phyloP scores from a whole-genome alignment of 768 basidiomycete genomes.

The Xanthoconium purpureum region DNA sequence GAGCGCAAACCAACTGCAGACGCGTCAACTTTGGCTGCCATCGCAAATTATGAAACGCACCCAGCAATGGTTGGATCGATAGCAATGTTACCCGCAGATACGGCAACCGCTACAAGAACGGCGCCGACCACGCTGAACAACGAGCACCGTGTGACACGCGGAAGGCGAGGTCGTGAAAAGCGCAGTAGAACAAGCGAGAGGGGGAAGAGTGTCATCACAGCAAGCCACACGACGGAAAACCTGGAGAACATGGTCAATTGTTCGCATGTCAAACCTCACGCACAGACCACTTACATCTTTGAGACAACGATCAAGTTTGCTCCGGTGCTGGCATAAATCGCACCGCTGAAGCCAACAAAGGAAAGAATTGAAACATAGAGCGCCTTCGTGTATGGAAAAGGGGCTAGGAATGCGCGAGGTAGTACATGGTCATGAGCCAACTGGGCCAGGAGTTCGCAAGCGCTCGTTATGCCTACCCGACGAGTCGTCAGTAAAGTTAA shows the following conservation, averaged over 20 bases:
- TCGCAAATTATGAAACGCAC: slow-evolving; percentile 32
- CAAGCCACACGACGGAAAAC: slow-evolving; percentile 68
- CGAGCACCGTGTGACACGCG: slow-evolving; percentile 39
- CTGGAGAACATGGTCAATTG: slow-evolving; percentile 27
- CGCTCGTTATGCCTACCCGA: slow-evolving; percentile 49
- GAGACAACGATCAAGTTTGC: slow-evolving; percentile 53
- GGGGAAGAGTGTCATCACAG: slow-evolving; percentile 64
- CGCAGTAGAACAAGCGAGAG: slow-evolving; percentile 56
- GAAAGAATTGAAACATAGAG: slow-evolving; percentile 50
- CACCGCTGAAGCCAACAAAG: slow-evolving; percentile 47
- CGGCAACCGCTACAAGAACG: slow-evolving; percentile 37
- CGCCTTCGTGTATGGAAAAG: slow-evolving; percentile 48
- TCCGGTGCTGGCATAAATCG: slow-evolving; percentile 58
- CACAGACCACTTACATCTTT: slow-evolving; percentile 44
- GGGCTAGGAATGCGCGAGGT: slow-evolving; percentile 48
- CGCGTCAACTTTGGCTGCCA: not conserved
- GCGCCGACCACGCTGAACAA: slow-evolving; percentile 42
- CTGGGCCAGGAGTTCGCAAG: slow-evolving; percentile 57
- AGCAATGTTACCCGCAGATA: slow-evolving; percentile 60
- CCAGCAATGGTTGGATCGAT: slow-evolving; percentile 54
- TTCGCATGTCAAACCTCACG: not conserved
- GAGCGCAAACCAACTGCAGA: slow-evolving; percentile 55
- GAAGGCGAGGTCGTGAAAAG: slow-evolving; percentile 62
- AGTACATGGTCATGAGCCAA: slow-evolving; percentile 59
- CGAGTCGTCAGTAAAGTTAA: not conserved